phyloP scores from a whole-genome alignment of 2,329 filamentous ascomycete genomes.

The Emmonsiellopsis sp. region DNA sequence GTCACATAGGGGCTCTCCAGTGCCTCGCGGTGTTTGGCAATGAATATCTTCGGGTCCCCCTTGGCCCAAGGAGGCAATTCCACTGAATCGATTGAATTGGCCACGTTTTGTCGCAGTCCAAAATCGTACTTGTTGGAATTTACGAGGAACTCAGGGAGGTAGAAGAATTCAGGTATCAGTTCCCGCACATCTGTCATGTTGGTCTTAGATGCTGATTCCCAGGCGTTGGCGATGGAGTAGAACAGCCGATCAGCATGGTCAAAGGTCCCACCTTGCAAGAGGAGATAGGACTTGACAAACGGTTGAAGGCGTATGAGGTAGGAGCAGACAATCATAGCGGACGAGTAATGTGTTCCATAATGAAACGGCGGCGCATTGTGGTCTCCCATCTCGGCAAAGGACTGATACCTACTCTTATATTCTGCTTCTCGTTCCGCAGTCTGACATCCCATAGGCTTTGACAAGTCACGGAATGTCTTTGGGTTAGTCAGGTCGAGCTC shows the following conservation, averaged over 20 bases:
- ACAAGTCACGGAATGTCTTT: conserved; percentile 77
- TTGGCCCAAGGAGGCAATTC: conserved; percentile 94
- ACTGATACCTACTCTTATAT: conserved; percentile 75
- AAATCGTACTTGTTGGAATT: conserved; percentile 95
- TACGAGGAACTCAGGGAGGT: conserved; percentile 85
- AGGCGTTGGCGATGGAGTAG: conserved; percentile 83
- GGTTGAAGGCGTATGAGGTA: conserved; percentile 92
- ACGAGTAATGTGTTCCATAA: conserved; percentile 97
- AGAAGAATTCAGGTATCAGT: conserved; percentile 95
- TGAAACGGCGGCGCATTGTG: conserved; percentile 70
- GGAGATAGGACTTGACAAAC: conserved; percentile 89
- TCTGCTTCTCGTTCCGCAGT: conserved; percentile 64
- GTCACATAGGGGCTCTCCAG: conserved; percentile 90
- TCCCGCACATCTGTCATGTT: conserved; percentile 94
- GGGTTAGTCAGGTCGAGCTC: conserved; percentile 82
- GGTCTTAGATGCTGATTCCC: conserved; percentile 78
- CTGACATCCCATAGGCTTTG: conserved; percentile 95
- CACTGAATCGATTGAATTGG: conserved; percentile 73
- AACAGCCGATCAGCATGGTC: conserved; percentile 94
- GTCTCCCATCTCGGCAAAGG: conserved; percentile 85
- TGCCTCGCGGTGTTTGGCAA: conserved; percentile 90
- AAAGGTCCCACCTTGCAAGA: conserved; percentile 91
- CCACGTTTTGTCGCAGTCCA: conserved; percentile 72
- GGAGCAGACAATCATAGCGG: conserved; percentile 95
- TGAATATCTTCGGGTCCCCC: conserved; percentile 89